Percentiles rank a stretch among this genome's conserved stretches.
phyloP scores from a whole-genome alignment of 2,329 filamentous ascomycete species.

The Mycocentrospora acerina region DNA sequence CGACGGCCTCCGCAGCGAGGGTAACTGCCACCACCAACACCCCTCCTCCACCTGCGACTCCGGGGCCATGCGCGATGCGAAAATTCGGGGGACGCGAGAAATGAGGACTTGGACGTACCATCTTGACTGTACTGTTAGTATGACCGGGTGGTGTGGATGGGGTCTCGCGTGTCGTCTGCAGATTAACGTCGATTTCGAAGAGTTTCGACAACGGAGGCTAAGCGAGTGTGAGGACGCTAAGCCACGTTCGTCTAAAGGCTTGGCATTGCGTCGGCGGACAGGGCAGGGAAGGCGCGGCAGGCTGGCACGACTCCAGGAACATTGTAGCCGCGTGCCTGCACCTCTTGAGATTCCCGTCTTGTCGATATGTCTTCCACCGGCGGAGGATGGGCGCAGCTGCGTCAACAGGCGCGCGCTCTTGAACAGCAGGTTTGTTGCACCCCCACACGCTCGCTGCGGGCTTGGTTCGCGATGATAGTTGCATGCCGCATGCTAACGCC shows the following conservation, averaged over 20 bases:
- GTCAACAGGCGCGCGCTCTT: conserved; percentile 84
- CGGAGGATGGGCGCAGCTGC: conserved; percentile 82
- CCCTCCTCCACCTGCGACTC: conserved; percentile 9
- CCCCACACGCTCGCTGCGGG: too few species aligned
- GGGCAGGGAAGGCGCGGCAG: conserved; percentile 15
- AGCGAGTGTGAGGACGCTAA: conserved; percentile 18
- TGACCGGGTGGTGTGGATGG: conserved; percentile 37
- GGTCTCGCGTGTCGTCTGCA: conserved; percentile 42
- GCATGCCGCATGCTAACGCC: conserved; percentile 30
- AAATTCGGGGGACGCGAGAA: conserved; percentile 9
- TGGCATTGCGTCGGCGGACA: conserved; percentile 23
- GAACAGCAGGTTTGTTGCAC: conserved; percentile 76
- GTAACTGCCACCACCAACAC: conserved; percentile 15
- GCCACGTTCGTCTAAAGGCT: conserved; percentile 3
- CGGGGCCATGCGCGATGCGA: conserved; percentile 13
- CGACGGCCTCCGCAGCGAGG: conserved; percentile 21
- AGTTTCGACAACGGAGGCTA: conserved; percentile 23
- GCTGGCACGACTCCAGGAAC: conserved; percentile 22
- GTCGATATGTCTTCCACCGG: conserved; percentile 43
- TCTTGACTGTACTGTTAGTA: conserved; percentile 42
- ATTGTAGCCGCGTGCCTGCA: conserved; percentile 10
- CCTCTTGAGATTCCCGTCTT: background rate
- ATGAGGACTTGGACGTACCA: conserved; percentile 36
- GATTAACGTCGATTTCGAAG: conserved; percentile 19
- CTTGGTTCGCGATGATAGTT: conserved; percentile 2